These are phyloP conservation scores for Orbilia ellipsospora DNA, from an alignment of 2,329 filamentous ascomycete genomes.

Conservation along the genomic window DNA sequence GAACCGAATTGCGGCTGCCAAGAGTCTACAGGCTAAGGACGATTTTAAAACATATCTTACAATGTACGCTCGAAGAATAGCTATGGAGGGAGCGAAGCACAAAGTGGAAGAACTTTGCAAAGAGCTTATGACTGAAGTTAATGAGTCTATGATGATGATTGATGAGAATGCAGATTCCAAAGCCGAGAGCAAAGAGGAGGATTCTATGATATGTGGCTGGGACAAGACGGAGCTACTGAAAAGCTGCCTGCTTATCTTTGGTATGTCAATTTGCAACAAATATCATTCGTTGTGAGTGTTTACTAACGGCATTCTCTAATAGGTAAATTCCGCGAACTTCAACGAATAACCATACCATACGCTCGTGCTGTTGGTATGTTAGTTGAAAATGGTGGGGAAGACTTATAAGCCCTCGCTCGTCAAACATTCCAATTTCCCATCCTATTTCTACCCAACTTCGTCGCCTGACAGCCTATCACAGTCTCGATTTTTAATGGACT, in stretches of 20 bases:
- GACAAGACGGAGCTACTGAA: conserved; percentile 85
- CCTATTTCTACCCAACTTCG: too few species aligned
- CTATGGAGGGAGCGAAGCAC: conserved; percentile 83
- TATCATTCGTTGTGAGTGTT: conserved; percentile 26
- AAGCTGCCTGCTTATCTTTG: conserved; percentile 90
- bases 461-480: too few species aligned
- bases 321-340: conserved; percentile 96
- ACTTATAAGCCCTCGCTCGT: conserved; percentile 16
- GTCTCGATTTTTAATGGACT: too few species aligned
- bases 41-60: conserved; percentile 95
- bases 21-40: conserved; percentile 84
- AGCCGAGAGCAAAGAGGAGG: conserved; percentile 65
- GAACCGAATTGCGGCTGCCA: conserved; percentile 88
- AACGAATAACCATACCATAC: conserved; percentile 94
- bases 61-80: conserved; percentile 97
- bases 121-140: conserved; percentile 78
- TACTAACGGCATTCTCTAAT: conserved; percentile 60
- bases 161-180: conserved; percentile 60
- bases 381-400: conserved; percentile 58
- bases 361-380: conserved; percentile 79
- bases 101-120: conserved; percentile 95
- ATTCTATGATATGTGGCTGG: conserved; percentile 87
- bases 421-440: not conserved
- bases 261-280: conserved; percentile 68
- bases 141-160: conserved; percentile 69